Evolutionary conservation across 2,329 filamentous ascomycete genomes (phyloP), one percentile per base, ranked within the genome.

Genomic region (Colletotrichum paranaense): DNA sequence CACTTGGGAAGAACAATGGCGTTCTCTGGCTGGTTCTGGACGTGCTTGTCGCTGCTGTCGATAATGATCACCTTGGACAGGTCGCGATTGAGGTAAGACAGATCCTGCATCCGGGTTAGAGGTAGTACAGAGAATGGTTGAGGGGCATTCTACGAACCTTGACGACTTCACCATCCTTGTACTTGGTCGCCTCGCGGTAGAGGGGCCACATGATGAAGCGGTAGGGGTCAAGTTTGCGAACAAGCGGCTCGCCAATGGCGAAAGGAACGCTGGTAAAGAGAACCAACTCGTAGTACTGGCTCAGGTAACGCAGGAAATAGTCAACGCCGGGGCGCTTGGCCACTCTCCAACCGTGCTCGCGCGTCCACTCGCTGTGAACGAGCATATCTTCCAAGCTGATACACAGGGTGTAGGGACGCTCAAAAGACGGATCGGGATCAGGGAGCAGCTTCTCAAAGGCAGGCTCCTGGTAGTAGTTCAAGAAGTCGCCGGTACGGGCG

Each of bases 211-310:
- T 93, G 82, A 98, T 95, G 82, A 98, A 95, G 79, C 93, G 94
- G 88, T 94, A 98, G 46, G 96, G 97, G 81, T 99, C 97, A 73
- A 99, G 88, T 84, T 99, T 99, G 79, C 94, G 92, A 76, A 98
- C 91, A 64, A 99, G 89, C 28, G 95, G 94, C 77, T 98, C 95
- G 32, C 92, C 96, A 81, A 94, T 93, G 79, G 91, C 92, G 79
- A 92, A 94, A 0, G 96, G 95, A 59, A 97, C 92, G 52, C 91
- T 94, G 38, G 97, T 99, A 86, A 98, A 99, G 76, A 99, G 91
- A 65, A 98, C 97, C 67, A 99, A 88, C 83, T 99, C 97, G 81
- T 98, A 99, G 88, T 99, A 98, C 83, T 98, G 95, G 84, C 94
- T 96, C 62, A 99, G 89, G 83, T 99, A 99, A 80, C 94, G 94